Percentiles rank a stretch among this genome's conserved stretches.
Evolutionary conservation across 768 basidiomycete genomes (phyloP).

Genomic region (Rhizopogon roseolus): DNA sequence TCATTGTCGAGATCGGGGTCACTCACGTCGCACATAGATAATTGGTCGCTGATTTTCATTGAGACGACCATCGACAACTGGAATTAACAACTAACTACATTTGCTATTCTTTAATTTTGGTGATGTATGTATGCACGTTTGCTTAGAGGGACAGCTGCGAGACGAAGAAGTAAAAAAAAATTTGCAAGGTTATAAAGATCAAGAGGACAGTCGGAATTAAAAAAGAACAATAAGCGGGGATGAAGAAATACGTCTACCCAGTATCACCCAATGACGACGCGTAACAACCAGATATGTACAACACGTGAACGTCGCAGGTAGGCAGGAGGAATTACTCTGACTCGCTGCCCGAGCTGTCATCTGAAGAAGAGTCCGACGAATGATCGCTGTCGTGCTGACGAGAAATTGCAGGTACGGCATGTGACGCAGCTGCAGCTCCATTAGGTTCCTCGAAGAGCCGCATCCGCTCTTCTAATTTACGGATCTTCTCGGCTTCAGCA

Average conservation of each 20-base stretch:
- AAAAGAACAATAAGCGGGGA: slow-evolving; percentile 20
- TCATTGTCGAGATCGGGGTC: too few relatives aligned
- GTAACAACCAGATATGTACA: slow-evolving; percentile 11
- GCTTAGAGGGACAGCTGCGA: slow-evolving; percentile 14
- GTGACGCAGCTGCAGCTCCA: slow-evolving; percentile 26
- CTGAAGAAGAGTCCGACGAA: slow-evolving; percentile 77
- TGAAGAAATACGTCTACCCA: slow-evolving; percentile 17
- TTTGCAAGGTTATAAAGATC: slow-evolving; percentile 32
- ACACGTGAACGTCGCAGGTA: background rate
- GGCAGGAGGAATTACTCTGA: slow-evolving; percentile 54
- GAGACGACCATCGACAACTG: slow-evolving; percentile 20
- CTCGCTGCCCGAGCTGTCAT: slow-evolving; percentile 79
- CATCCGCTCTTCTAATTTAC: slow-evolving; percentile 84
- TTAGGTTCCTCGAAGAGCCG: slow-evolving; percentile 69
- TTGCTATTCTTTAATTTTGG: slow-evolving; percentile 35
- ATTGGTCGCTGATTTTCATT: slow-evolving; percentile 2
- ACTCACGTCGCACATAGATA: too few relatives aligned
- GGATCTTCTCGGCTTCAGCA: slow-evolving; percentile 93
- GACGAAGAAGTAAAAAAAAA: slow-evolving; percentile 8
- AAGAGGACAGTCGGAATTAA: slow-evolving; percentile 26
- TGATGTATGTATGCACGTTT: slow-evolving; percentile 38
- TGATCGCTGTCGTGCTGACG: slow-evolving; percentile 54
- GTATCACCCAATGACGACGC: slow-evolving; percentile 13
- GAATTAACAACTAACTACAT: slow-evolving; percentile 48
- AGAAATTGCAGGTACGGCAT: slow-evolving; percentile 30